Conservation (phyloP, 1,284 basidiomycete species). For the Apiotrichum montevideense region DNA sequence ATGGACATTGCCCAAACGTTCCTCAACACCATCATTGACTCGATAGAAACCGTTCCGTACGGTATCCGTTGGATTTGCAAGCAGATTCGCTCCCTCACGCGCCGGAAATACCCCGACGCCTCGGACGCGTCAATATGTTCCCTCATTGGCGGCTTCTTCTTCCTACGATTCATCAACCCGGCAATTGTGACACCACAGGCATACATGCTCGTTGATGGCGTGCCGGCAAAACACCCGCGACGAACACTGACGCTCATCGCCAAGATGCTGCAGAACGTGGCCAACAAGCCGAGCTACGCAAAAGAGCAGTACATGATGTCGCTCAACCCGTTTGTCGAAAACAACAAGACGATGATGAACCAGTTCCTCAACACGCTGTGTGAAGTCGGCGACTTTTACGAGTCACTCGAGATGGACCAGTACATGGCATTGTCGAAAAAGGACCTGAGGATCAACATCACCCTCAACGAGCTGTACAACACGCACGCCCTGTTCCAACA, state of each 20-base stretch:
- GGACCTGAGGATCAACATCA: conserved; percentile 95
- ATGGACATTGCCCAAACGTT: conserved; percentile 99
- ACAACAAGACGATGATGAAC: conserved; percentile 95
- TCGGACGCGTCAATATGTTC: conserved; percentile 97
- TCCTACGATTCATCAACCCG: conserved; percentile 98
- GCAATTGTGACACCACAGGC: conserved; percentile 99
- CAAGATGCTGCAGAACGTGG: conserved; percentile 98
- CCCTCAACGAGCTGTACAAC: conserved; percentile 98
- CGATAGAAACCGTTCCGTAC: conserved; percentile 94
- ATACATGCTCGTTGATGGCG: conserved; percentile 97
- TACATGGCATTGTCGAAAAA: conserved; percentile 99
- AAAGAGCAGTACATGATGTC: conserved; percentile 99
- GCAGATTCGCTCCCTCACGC: conserved; percentile 89
- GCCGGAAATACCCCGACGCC: conserved; percentile 97
- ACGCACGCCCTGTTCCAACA: conserved; percentile 91
- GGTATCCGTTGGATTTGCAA: conserved; percentile 99
- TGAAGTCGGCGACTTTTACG: conserved; percentile 98
- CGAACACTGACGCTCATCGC: conserved; percentile 95
- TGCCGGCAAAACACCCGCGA: conserved; percentile 93
- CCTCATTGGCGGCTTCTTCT: conserved; percentile 98
- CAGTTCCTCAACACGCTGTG: conserved; percentile 93
- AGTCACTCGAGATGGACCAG: conserved; percentile 97
- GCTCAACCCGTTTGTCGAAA: conserved; percentile 96
- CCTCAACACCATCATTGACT: conserved; percentile 94
- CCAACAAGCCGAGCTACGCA: conserved; percentile 95